These are phyloP conservation scores for Fusarium multiceps DNA, from an alignment of 2,329 filamentous ascomycete genomes.

Conservation along the genomic window DNA sequence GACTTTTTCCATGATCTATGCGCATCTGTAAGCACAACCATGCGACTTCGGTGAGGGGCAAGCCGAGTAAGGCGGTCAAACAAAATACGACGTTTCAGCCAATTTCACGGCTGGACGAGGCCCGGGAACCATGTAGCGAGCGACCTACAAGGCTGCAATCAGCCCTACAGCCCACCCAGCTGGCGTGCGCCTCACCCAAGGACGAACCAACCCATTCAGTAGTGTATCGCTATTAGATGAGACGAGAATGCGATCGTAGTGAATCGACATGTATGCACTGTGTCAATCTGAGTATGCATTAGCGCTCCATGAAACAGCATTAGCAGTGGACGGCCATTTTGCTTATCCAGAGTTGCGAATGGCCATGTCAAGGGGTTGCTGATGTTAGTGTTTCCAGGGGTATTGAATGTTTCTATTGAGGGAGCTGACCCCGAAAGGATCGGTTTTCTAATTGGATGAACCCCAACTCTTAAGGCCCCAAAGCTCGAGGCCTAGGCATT, in stretches of 20 bases:
- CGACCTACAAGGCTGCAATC: constrained; percentile 16
- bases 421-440: constrained; percentile 10
- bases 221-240: background rate
- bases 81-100: constrained; percentile 17
- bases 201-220: background rate
- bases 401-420: constrained; percentile 4
- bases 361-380: constrained; percentile 1
- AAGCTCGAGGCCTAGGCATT: constrained; percentile 13
- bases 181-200: background rate
- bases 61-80: constrained; percentile 31
- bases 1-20: background rate
- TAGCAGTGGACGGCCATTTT: background rate
- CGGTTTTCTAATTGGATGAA: constrained; percentile 19
- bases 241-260: background rate
- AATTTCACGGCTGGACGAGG: constrained; percentile 1
- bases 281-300: background rate
- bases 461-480: background rate
- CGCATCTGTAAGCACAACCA: constrained; percentile 9
- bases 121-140: background rate
- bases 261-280: background rate
- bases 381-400: constrained; percentile 18
- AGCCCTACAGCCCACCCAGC: constrained; percentile 40
- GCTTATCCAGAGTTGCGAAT: background rate
- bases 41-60: constrained; percentile 25
- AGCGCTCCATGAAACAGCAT: background rate